Conservation (phyloP, 164 flowering plant genomes). For the Nymphaea colorata region DNA sequence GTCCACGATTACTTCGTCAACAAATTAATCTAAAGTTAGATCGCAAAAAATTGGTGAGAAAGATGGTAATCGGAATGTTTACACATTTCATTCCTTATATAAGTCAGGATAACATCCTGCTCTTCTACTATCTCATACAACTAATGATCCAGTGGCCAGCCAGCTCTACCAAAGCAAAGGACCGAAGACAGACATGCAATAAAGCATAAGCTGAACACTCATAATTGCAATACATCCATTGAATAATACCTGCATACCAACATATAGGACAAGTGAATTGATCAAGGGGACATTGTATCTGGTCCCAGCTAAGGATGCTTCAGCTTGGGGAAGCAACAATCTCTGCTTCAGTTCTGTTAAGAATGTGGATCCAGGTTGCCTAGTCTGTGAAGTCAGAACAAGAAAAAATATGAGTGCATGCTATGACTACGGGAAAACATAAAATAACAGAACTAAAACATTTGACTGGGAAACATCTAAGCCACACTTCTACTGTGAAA, state of each 20-base stretch:
- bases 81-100: background rate
- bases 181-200: background rate
- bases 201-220: background rate
- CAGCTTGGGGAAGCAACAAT: conserved; percentile 53
- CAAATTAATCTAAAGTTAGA: too few species aligned
- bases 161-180: background rate
- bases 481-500: too few species aligned
- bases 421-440: background rate
- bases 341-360: conserved; percentile 72
- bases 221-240: background rate
- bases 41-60: too few species aligned
- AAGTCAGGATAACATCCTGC: background rate
- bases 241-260: conserved; percentile 80
- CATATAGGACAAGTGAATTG: conserved; percentile 93
- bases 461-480: background rate
- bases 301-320: conserved; percentile 66
- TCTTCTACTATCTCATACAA: background rate
- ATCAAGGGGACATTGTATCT: conserved; percentile 89
- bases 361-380: conserved; percentile 64
- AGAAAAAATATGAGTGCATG: background rate
- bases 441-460: background rate
- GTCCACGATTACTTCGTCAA: too few species aligned
- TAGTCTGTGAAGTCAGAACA: conserved; percentile 32
- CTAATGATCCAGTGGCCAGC: background rate
- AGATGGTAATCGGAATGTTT: background rate